Conservation (phyloP, 148 eudicot species). For the Chenopodium quinoa region DNA sequence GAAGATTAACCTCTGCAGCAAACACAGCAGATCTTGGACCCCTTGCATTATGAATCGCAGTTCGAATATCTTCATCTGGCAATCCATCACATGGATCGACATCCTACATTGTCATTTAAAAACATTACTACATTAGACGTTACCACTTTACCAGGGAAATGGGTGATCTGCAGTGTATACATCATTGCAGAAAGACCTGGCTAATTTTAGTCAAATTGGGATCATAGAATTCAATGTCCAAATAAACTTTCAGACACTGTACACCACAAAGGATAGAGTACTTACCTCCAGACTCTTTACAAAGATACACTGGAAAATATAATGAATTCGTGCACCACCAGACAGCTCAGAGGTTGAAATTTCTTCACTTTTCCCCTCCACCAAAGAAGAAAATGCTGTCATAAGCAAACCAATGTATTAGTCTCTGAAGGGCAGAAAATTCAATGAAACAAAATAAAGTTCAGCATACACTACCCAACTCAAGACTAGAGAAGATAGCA, state of each 20-base stretch:
- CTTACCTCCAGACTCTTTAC: conserved; percentile 90
- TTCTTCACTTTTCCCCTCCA: conserved; percentile 91
- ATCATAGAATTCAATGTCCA: conserved; percentile 4
- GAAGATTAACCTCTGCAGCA: conserved; percentile 64
- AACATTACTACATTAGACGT: background rate
- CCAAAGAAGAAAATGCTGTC: conserved; percentile 91
- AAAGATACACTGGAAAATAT: conserved; percentile 87
- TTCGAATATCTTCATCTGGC: conserved; percentile 89
- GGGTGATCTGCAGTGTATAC: background rate
- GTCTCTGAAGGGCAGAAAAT: background rate
- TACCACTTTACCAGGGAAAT: background rate
- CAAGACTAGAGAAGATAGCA: background rate
- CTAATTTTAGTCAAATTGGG: background rate
- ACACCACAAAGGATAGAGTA: conserved; percentile 2
- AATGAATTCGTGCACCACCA: conserved; percentile 95
- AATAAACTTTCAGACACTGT: background rate
- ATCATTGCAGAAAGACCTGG: background rate
- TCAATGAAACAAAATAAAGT: background rate
- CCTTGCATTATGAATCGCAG: conserved; percentile 91
- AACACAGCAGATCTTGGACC: conserved; percentile 90
- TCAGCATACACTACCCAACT: conserved; percentile 14
- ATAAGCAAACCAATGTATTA: conserved; percentile 14
- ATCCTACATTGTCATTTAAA: conserved; percentile 50
- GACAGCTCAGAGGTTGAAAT: conserved; percentile 92
- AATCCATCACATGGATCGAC: conserved; percentile 92